These are phyloP conservation scores for Casuarina glauca DNA, from an alignment of 306 rosid species.

Conservation along the genomic window DNA sequence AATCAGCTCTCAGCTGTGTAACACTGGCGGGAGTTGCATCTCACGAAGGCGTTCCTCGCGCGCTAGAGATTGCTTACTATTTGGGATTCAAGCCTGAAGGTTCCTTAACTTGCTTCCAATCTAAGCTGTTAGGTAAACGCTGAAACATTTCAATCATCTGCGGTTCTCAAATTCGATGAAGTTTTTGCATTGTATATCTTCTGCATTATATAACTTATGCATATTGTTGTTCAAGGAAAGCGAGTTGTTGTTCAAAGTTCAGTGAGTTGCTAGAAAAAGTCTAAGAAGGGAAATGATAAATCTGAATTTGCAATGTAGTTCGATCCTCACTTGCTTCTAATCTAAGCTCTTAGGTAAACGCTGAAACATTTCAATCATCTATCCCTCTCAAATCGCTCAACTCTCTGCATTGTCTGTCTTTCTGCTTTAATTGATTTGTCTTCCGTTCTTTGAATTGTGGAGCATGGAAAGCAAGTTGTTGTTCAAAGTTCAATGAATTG, in stretches of 20 bases:
- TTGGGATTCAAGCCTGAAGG: neutral
- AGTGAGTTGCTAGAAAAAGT: neutral
- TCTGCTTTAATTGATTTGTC: neutral
- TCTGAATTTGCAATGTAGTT: neutral
- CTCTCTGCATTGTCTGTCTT: too few species aligned
- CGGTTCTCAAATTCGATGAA: too few species aligned
- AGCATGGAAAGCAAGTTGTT: neutral
- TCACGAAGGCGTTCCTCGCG: neutral
- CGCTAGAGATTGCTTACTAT: neutral
- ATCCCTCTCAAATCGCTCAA: too few species aligned
- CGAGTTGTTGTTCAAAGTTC: neutral
- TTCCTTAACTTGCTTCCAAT: neutral
- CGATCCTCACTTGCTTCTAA: neutral
- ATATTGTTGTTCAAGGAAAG: neutral
- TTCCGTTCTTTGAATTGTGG: neutral
- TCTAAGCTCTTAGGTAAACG: neutral
- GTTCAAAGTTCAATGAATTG: neutral
- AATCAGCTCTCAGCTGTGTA: neutral
- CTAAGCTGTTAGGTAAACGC: neutral
- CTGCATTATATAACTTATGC: neutral
- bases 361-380: too few species aligned
- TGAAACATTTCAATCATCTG: too few species aligned
- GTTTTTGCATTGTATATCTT: too few species aligned
- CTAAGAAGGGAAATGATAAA: neutral
- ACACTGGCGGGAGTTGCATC: neutral